Percentiles rank a stretch among this genome's conserved stretches.
Evolutionary conservation across 768 basidiomycete genomes (phyloP).

Genomic region (Russula brevipes): DNA sequence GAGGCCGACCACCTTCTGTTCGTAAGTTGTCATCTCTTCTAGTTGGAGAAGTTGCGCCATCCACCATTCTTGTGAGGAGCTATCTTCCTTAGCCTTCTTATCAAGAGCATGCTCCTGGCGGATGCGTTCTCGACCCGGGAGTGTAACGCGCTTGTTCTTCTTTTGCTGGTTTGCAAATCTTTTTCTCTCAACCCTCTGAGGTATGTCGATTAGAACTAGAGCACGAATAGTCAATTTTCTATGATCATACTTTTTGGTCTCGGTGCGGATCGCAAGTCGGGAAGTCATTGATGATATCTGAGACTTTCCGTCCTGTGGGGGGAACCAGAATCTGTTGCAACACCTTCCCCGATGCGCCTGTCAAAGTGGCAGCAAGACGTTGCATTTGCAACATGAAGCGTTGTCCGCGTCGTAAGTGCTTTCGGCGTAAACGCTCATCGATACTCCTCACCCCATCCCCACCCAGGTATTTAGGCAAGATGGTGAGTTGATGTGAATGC

Average conservation of each 20-base stretch:
- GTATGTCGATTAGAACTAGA: background rate
- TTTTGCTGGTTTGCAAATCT: constrained; percentile 26
- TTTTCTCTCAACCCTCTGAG: constrained; percentile 2
- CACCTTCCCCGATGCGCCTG: constrained; percentile 52
- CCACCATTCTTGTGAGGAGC: constrained; percentile 43
- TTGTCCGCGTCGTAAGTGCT: constrained; percentile 44
- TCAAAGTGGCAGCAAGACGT: constrained; percentile 55
- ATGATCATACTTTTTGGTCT: background rate
- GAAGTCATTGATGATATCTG: constrained; percentile 3
- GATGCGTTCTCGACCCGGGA: constrained; percentile 39
- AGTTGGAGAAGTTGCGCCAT: constrained; percentile 41
- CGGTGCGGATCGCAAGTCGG: background rate
- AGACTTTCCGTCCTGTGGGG: constrained; percentile 31
- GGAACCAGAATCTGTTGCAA: constrained; percentile 53
- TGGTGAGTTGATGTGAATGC: constrained; percentile 46
- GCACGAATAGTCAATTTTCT: background rate
- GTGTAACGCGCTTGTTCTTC: constrained; percentile 30
- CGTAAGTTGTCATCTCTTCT: constrained; percentile 30
- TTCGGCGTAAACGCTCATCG: constrained; percentile 37
- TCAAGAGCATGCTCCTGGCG: constrained; percentile 42
- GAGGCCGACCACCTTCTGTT: constrained; percentile 34
- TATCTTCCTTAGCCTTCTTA: constrained; percentile 34
- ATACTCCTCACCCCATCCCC: constrained; percentile 36
- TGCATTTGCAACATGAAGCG: constrained; percentile 53
- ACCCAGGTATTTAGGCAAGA: constrained; percentile 52